These are phyloP conservation scores for Starmera dryadoides DNA, from an alignment of 805 yeast genomes.

Conservation along the genomic window DNA sequence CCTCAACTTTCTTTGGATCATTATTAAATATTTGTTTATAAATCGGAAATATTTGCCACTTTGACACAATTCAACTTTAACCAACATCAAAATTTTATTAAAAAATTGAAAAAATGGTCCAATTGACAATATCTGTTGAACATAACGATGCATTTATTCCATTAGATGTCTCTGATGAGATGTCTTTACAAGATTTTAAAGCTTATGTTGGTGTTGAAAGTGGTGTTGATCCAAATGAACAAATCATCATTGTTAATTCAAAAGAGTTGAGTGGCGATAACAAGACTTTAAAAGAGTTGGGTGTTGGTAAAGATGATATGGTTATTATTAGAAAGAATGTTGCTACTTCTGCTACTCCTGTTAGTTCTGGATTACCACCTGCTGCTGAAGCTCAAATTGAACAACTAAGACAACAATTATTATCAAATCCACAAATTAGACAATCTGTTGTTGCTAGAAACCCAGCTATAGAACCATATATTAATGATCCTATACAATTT, in stretches of 20 bases:
- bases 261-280: constrained; percentile 26
- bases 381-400: constrained; percentile 29
- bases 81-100: neutral
- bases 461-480: constrained; percentile 40
- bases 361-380: neutral
- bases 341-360: neutral
- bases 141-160: constrained; percentile 15
- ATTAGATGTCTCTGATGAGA: constrained; percentile 58
- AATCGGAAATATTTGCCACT: too few relatives aligned
- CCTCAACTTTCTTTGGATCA: too few relatives aligned
- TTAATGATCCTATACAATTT: constrained; percentile 44
- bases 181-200: constrained; percentile 58
- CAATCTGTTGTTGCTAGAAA: constrained; percentile 28
- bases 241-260: constrained; percentile 43
- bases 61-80: neutral
- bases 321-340: constrained; percentile 17
- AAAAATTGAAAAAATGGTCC: constrained; percentile 7
- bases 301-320: constrained; percentile 52
- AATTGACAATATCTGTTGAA: constrained; percentile 13
- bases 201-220: constrained; percentile 73
- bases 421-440: constrained; percentile 32
- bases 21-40: too few relatives aligned
- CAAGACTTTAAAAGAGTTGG: constrained; percentile 37
- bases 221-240: constrained; percentile 36
- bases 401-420: constrained; percentile 38